These are phyloP conservation scores for Cryphonectria naterciae DNA, from an alignment of 2,329 filamentous ascomycete genomes.

Conservation along the genomic window DNA sequence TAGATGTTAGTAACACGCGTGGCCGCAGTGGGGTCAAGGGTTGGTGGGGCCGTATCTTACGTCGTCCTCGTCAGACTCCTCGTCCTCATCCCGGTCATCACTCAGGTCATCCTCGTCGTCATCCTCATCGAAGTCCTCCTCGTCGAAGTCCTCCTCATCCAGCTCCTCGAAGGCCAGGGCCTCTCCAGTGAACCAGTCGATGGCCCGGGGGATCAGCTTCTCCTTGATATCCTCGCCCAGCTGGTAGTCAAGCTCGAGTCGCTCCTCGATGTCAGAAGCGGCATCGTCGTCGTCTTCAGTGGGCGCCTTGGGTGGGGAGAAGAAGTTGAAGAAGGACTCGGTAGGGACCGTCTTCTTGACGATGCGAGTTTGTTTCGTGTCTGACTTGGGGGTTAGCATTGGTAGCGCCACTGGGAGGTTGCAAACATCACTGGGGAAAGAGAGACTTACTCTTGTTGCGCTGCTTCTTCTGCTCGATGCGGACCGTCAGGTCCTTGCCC, in stretches of 20 bases:
- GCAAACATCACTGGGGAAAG: not conserved
- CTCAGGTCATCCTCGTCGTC: conserved; percentile 89
- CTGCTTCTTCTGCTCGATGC: conserved; percentile 99
- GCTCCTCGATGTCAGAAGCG: conserved; percentile 92
- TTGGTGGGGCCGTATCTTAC: conserved; percentile 48
- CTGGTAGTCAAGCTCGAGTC: conserved; percentile 97
- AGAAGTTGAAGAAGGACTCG: conserved; percentile 99
- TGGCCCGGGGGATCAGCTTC: conserved; percentile 96
- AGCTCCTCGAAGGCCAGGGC: conserved; percentile 95
- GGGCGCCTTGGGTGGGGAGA: conserved; percentile 89
- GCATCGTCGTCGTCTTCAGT: conserved; percentile 74
- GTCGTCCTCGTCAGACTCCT: conserved; percentile 75
- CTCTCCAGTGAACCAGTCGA: conserved; percentile 99
- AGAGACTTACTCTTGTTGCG: conserved; percentile 95
- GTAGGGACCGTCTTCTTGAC: conserved; percentile 99
- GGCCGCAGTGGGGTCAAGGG: conserved; percentile 14
- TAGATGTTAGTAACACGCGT: conserved; percentile 33
- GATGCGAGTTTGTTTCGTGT: conserved; percentile 98
- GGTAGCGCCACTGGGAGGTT: not conserved
- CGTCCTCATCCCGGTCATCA: conserved; percentile 82
- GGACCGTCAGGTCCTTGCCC: conserved; percentile 90
- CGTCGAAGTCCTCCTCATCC: conserved; percentile 79
- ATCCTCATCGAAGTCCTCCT: conserved; percentile 84
- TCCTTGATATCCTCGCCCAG: conserved; percentile 99
- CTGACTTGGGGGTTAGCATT: conserved; percentile 51